A percentile compares a stretch with the other conserved stretches of the same genome.
phyloP scores from a whole-genome alignment of 768 basidiomycete genomes.

The Cytidiella melzeri region DNA sequence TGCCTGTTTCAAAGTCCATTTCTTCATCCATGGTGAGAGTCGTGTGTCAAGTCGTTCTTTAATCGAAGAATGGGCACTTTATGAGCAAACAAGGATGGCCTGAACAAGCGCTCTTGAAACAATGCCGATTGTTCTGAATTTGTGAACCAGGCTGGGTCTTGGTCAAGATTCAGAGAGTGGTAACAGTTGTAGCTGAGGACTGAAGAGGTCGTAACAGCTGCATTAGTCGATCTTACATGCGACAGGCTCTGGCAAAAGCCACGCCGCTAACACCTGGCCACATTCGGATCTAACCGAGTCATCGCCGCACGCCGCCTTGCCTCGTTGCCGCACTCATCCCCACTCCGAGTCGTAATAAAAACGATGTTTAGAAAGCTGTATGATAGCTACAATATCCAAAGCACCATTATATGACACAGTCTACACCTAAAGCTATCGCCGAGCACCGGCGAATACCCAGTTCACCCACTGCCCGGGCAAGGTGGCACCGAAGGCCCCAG shows the following conservation, averaged over 20 bases:
- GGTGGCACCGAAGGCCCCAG: slow-evolving; percentile 42
- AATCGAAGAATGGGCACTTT: neutral
- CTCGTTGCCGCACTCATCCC: neutral
- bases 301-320: neutral
- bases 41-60: neutral
- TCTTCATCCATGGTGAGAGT: slow-evolving; percentile 64
- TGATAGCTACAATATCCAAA: slow-evolving; percentile 9
- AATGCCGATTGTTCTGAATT: neutral
- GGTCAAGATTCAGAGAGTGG: neutral
- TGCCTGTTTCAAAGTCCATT: slow-evolving; percentile 56
- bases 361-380: slow-evolving; percentile 11
- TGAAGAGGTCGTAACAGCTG: slow-evolving; percentile 15
- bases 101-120: neutral
- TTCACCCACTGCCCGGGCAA: slow-evolving; percentile 59
- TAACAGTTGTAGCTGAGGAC: slow-evolving; percentile 7
- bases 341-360: neutral
- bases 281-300: slow-evolving; percentile 20
- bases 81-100: neutral
- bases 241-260: slow-evolving; percentile 14
- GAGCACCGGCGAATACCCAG: slow-evolving; percentile 56
- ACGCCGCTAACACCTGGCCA: slow-evolving; percentile 22
- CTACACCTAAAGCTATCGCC: slow-evolving; percentile 36
- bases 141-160: neutral
- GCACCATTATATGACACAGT: neutral
- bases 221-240: slow-evolving; percentile 14